Evolutionary conservation across 129 eudicot genomes (phyloP).

Genomic region (Flaveria ramosissima): DNA sequence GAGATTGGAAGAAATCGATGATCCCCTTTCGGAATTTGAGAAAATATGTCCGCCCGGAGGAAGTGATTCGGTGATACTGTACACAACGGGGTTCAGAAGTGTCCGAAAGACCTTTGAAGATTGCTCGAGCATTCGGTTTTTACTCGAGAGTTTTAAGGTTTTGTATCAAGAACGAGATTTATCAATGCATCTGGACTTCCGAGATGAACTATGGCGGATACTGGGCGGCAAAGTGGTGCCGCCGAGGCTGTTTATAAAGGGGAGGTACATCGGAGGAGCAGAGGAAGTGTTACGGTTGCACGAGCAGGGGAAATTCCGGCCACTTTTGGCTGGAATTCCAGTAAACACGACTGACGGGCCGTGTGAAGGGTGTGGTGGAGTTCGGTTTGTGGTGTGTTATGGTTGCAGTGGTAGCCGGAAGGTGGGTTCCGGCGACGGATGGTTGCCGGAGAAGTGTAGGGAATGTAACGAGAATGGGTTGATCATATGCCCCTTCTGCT

Average conservation of each 20-base stretch:
- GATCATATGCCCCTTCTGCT: constrained; percentile 72
- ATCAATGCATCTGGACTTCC: constrained; percentile 74
- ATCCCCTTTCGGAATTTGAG: constrained; percentile 57
- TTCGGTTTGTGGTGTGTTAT: constrained; percentile 70
- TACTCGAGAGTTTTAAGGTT: constrained; percentile 60
- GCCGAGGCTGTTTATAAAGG: constrained; percentile 79
- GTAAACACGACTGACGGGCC: constrained; percentile 36
- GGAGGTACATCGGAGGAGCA: constrained; percentile 87
- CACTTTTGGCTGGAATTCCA: constrained; percentile 64
- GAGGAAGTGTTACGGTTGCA: constrained; percentile 71
- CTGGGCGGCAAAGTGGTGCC: constrained; percentile 71
- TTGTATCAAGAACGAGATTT: constrained; percentile 68
- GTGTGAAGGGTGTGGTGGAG: constrained; percentile 73
- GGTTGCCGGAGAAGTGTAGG: constrained; percentile 39
- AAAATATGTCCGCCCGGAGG: constrained; percentile 90
- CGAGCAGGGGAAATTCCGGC: constrained; percentile 73
- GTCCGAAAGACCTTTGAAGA: constrained; percentile 87
- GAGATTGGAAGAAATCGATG: constrained; percentile 41
- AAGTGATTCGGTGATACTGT: constrained; percentile 58
- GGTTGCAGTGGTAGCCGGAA: constrained; percentile 78
- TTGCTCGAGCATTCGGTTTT: constrained; percentile 62
- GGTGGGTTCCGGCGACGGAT: constrained; percentile 41
- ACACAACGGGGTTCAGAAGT: constrained; percentile 85
- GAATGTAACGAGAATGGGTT: constrained; percentile 89
- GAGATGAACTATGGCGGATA: constrained; percentile 72